These are phyloP conservation scores for Sugiyamaella pinicola DNA, from an alignment of 1,139 yeast species.

Conservation along the genomic window DNA sequence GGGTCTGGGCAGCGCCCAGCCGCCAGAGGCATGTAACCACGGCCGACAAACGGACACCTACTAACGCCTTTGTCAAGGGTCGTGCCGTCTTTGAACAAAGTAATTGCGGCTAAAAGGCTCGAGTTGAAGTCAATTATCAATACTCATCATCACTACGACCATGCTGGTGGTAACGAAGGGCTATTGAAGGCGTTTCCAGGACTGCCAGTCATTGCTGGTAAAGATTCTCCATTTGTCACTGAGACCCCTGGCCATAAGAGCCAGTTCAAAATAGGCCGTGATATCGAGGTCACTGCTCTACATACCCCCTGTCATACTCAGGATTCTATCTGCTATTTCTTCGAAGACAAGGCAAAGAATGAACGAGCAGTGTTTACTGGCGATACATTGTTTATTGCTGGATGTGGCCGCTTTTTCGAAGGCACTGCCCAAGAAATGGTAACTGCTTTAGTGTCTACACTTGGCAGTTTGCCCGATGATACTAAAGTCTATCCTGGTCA, in stretches of 20 bases:
- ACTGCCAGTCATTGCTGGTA: constrained; percentile 83
- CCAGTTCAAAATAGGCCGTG: constrained; percentile 54
- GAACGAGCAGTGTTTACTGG: constrained; percentile 88
- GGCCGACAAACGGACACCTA: too few species aligned
- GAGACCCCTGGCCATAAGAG: constrained; percentile 65
- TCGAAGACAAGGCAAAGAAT: constrained; percentile 59
- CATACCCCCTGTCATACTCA: constrained; percentile 98
- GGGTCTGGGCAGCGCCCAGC: constrained; percentile 2
- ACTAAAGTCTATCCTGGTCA: constrained; percentile 88
- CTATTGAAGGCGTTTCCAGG: constrained; percentile 49
- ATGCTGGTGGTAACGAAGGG: constrained; percentile 80
- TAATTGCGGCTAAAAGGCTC: constrained; percentile 43
- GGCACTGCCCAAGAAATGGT: constrained; percentile 86
- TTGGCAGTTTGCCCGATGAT: constrained; percentile 64
- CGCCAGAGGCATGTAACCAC: too few species aligned
- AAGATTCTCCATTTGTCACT: constrained; percentile 69
- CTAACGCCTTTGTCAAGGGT: constrained; percentile 31
- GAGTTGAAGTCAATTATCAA: constrained; percentile 76
- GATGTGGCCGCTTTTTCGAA: constrained; percentile 96
- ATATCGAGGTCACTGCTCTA: constrained; percentile 71
- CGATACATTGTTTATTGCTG: constrained; percentile 89
- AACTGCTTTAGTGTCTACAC: constrained; percentile 57
- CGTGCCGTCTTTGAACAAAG: constrained; percentile 45
- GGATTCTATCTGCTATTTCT: constrained; percentile 88
- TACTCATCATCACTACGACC: constrained; percentile 96